phyloP scores from a whole-genome alignment of 2,329 filamentous ascomycete species.

The Clonostachys rhizophaga region DNA sequence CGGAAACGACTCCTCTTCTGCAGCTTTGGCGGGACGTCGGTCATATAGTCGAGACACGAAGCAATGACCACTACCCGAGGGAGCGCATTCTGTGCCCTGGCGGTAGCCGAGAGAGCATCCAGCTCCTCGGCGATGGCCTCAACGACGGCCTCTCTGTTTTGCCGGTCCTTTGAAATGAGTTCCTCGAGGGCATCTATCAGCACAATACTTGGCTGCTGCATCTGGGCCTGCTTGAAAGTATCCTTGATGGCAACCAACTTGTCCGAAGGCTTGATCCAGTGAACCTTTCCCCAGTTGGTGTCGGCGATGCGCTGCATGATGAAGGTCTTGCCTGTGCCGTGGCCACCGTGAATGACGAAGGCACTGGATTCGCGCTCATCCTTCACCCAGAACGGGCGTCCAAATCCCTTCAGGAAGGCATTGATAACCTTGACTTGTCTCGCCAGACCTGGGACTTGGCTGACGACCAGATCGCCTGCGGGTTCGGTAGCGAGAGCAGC shows the following conservation, averaged over 20 bases:
- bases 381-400: constrained; percentile 21
- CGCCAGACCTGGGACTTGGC: constrained; percentile 63
- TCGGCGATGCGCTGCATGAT: constrained; percentile 64
- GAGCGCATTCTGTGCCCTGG: constrained; percentile 24
- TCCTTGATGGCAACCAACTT: constrained; percentile 59
- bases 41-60: constrained; percentile 65
- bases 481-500: constrained; percentile 7
- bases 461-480: constrained; percentile 33
- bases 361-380: constrained; percentile 40
- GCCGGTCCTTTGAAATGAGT: constrained; percentile 57
- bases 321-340: constrained; percentile 80
- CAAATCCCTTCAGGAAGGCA: constrained; percentile 54
- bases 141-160: constrained; percentile 43
- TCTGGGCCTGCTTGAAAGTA: constrained; percentile 64
- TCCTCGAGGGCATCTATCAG: constrained; percentile 74
- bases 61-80: constrained; percentile 69
- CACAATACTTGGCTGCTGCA: constrained; percentile 70
- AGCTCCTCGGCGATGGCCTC: constrained; percentile 49
- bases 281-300: constrained; percentile 66
- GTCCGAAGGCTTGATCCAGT: constrained; percentile 51
- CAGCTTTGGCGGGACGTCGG: constrained; percentile 67
- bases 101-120: constrained; percentile 41
- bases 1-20: constrained; percentile 61
- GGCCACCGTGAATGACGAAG: constrained; percentile 74
- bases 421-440: constrained; percentile 64